These are phyloP conservation scores for Leccinum aurantiacum DNA, from an alignment of 768 basidiomycete species.

Conservation along the genomic window DNA sequence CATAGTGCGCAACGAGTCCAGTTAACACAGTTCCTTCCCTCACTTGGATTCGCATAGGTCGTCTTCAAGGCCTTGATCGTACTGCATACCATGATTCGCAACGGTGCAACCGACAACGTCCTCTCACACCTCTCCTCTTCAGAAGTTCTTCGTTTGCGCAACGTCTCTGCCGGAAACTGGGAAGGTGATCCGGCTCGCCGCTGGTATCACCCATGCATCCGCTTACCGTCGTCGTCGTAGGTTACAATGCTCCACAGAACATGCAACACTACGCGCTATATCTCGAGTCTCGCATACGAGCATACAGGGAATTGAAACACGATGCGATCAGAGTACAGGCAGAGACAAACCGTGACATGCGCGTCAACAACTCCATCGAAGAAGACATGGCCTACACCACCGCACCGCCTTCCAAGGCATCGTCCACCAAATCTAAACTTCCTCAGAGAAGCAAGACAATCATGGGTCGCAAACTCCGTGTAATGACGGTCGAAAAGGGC, in stretches of 20 bases:
- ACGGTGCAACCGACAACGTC: constrained; percentile 93
- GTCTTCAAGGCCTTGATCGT: constrained; percentile 98
- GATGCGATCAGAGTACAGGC: constrained; percentile 93
- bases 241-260: constrained; percentile 84
- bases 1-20: constrained; percentile 55
- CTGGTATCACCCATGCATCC: constrained; percentile 1
- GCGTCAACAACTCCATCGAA: constrained; percentile 60
- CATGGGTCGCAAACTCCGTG: constrained; percentile 78
- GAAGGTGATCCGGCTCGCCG: constrained; percentile 58
- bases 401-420: constrained; percentile 28
- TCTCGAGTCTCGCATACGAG: constrained; percentile 82
- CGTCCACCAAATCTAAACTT: constrained; percentile 34
- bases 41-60: constrained; percentile 49
- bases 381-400: constrained; percentile 46
- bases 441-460: constrained; percentile 72
- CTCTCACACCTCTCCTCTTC: constrained; percentile 78
- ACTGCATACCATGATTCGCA: constrained; percentile 94
- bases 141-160: constrained; percentile 78
- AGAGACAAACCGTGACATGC: constrained; percentile 86
- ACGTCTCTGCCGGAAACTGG: constrained; percentile 80
- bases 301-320: constrained; percentile 89
- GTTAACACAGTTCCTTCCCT: neutral
- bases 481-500: constrained; percentile 96
- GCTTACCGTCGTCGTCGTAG: constrained; percentile 38
- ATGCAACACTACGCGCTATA: constrained; percentile 86